These are phyloP conservation scores for Nemania sp. DNA, from an alignment of 2,329 filamentous ascomycete genomes.

Conservation along the genomic window DNA sequence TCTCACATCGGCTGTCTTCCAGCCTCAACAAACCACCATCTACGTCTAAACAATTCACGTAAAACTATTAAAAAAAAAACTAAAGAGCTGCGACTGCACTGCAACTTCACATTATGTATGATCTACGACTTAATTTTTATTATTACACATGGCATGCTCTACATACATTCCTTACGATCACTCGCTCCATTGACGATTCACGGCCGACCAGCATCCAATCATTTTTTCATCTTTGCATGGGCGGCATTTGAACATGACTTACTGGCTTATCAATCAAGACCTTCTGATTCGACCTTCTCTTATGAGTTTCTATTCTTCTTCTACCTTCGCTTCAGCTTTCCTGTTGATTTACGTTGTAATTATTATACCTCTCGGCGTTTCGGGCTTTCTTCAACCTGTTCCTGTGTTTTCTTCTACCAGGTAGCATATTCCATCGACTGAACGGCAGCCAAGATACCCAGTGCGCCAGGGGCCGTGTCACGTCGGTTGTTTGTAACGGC, in stretches of 20 bases:
- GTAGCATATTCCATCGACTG: conserved; percentile 16
- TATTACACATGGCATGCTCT: conserved; percentile 7
- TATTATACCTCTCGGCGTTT: conserved; percentile 17
- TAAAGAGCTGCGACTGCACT: conserved; percentile 1
- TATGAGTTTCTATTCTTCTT: neutral
- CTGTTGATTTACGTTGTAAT: conserved; percentile 1
- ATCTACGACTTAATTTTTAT: conserved; percentile 17
- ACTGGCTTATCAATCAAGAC: conserved; percentile 2
- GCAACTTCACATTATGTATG: conserved; percentile 8
- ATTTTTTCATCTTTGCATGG: conserved; percentile 27
- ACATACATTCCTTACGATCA: conserved; percentile 17
- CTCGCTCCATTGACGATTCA: conserved; percentile 35
- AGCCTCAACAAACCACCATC: conserved; percentile 37
- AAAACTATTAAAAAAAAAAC: no score
- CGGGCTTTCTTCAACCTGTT: neutral
- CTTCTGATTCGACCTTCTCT: neutral
- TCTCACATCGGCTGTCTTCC: conserved; percentile 56
- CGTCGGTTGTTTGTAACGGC: conserved; percentile 28
- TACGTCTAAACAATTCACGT: conserved; percentile 8
- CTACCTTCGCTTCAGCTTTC: neutral
- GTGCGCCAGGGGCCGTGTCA: conserved; percentile 37
- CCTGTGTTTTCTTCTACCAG: conserved; percentile 5
- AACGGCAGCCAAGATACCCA: conserved; percentile 39
- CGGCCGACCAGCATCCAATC: conserved; percentile 34
- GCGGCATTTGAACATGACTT: conserved; percentile 18